Conservation (phyloP, 805 yeast species). For the Yarrowia divulgata region DNA sequence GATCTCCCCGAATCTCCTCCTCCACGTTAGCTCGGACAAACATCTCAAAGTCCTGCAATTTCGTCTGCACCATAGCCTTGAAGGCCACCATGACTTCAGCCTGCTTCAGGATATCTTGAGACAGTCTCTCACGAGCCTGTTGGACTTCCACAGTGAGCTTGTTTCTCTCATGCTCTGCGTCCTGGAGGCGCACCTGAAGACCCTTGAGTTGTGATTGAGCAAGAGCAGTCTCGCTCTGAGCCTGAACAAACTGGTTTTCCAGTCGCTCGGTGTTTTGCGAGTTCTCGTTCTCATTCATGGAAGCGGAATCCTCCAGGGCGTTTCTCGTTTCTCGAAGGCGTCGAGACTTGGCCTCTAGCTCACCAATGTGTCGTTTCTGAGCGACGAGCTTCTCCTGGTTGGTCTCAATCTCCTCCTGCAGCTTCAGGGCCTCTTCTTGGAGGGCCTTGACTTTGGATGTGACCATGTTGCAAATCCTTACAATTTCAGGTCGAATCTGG, state of each 20-base stretch:
- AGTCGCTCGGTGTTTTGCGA: conserved; percentile 29
- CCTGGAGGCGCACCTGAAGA: conserved; percentile 29
- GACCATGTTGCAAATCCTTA: conserved; percentile 57
- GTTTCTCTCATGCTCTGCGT: conserved; percentile 25
- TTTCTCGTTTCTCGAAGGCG: conserved; percentile 30
- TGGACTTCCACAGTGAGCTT: conserved; percentile 21
- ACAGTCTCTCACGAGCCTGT: conserved; percentile 30
- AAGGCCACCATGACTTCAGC: conserved; percentile 32
- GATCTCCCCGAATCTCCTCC: conserved; percentile 15
- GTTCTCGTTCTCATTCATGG: conserved; percentile 35
- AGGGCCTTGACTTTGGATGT: conserved; percentile 56
- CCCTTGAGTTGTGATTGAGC: conserved; percentile 30
- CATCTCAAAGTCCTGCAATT: conserved; percentile 29
- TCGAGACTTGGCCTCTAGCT: conserved; percentile 32
- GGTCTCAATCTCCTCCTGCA: conserved; percentile 67
- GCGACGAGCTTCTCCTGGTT: conserved; percentile 28
- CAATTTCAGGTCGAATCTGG: conserved; percentile 52
- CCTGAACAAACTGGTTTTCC: conserved; percentile 33
- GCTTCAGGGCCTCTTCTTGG: conserved; percentile 64
- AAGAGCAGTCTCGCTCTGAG: conserved; percentile 27
- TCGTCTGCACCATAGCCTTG: conserved; percentile 27
- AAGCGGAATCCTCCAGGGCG: conserved; percentile 19
- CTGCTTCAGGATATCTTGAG: conserved; percentile 22
- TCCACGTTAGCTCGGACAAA: conserved; percentile 29
- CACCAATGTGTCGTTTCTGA: conserved; percentile 31